Evolutionary conservation across 176 grass and related monocot genomes (phyloP).

Genomic region (Carex cristatella): DNA sequence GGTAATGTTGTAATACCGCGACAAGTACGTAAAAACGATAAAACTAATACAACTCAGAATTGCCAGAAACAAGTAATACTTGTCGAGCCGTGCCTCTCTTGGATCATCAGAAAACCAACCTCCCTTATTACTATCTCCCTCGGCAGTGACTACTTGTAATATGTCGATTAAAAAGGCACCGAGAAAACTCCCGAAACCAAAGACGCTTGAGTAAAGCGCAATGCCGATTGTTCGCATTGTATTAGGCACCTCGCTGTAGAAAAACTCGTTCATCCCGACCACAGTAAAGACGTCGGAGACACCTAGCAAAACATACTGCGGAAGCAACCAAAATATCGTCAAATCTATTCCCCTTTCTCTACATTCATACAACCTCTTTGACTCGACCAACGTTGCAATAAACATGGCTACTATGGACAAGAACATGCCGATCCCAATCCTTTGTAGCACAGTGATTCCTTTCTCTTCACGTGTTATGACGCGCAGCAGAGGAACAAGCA

Average conservation of each 20-base stretch:
- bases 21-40: slow-evolving; percentile 35
- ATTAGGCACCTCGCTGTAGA: slow-evolving; percentile 68
- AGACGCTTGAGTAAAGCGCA: slow-evolving; percentile 80
- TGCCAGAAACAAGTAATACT: slow-evolving; percentile 71
- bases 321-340: slow-evolving; percentile 69
- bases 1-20: slow-evolving; percentile 35
- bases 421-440: slow-evolving; percentile 82
- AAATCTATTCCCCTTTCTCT: slow-evolving; percentile 9
- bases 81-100: slow-evolving; percentile 42
- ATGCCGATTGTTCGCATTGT: slow-evolving; percentile 74
- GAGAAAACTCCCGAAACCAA: slow-evolving; percentile 72
- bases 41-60: slow-evolving; percentile 65
- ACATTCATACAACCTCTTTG: slow-evolving; percentile 27
- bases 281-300: slow-evolving; percentile 73
- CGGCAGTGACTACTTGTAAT: slow-evolving; percentile 38
- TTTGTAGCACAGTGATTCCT: slow-evolving; percentile 69
- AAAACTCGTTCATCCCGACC: slow-evolving; percentile 92
- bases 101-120: slow-evolving; percentile 84
- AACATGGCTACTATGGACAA: slow-evolving; percentile 62
- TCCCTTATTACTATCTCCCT: neutral
- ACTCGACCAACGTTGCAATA: slow-evolving; percentile 51
- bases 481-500: slow-evolving; percentile 44
- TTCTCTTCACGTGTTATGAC: slow-evolving; percentile 30
- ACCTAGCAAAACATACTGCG: slow-evolving; percentile 71
- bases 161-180: slow-evolving; percentile 53